Evolutionary conservation across 306 rosid genomes (phyloP).

Genomic region (Prunus persica): Prunus_persica_NCBIv2 NC_034016.1:22483501-22484000

Average conservation of each 20-base stretch:
- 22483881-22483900: neutral
- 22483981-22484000: neutral
- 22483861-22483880: too few species aligned
- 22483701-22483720: conserved; percentile 18
- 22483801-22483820: too few species aligned
- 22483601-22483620: neutral
- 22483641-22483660: conserved; percentile 62
- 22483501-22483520: neutral
- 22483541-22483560: neutral
- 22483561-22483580: neutral
- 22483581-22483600: neutral
- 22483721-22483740: conserved; percentile 22
- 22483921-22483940: neutral
- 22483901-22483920: neutral
- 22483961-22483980: conserved; percentile 16
- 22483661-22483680: conserved; percentile 33
- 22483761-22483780: conserved; percentile 68
- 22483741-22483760: conserved; percentile 56
- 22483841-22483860: neutral
- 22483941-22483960: neutral
- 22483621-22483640: conserved; percentile 41
- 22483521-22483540: neutral
- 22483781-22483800: conserved; percentile 78
- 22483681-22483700: conserved; percentile 9
- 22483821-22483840: neutral